phyloP scores from a whole-genome alignment of 73 alveolate species.

The Stentor coeruleus region DNA sequence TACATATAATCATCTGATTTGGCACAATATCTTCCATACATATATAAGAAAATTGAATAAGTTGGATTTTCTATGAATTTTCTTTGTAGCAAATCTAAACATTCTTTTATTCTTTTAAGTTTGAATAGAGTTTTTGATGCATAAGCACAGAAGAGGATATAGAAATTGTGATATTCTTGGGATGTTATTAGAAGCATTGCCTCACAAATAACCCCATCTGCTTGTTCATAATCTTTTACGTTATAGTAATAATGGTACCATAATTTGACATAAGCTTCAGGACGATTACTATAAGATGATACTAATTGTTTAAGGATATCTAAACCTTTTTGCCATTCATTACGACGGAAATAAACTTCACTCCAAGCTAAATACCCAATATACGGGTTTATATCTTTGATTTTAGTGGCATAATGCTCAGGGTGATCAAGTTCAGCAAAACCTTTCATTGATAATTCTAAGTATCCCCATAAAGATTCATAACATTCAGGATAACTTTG shows the following conservation, averaged over 20 bases:
- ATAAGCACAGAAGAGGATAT: background rate
- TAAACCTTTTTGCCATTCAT: background rate
- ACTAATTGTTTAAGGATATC: background rate
- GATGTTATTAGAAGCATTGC: background rate
- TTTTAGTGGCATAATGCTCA: background rate
- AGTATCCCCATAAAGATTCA: background rate
- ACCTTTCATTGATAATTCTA: background rate
- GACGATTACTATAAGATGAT: background rate
- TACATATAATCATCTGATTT: background rate
- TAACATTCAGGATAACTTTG: background rate
- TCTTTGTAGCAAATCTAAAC: background rate
- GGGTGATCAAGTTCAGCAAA: background rate
- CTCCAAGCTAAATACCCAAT: background rate
- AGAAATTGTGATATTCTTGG: background rate
- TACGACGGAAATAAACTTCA: background rate
- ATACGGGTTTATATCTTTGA: background rate
- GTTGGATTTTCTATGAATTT: constrained; percentile 15
- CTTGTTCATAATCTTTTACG: constrained; percentile 5
- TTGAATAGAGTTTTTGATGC: background rate
- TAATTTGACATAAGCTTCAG: constrained; percentile 17
- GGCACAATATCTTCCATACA: background rate
- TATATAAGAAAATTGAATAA: background rate
- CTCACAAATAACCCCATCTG: background rate
- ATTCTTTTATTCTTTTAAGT: background rate
- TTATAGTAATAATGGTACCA: background rate